Conservation (phyloP, 2,329 filamentous ascomycete genomes). For the Paecilomyces variotii region DNA sequence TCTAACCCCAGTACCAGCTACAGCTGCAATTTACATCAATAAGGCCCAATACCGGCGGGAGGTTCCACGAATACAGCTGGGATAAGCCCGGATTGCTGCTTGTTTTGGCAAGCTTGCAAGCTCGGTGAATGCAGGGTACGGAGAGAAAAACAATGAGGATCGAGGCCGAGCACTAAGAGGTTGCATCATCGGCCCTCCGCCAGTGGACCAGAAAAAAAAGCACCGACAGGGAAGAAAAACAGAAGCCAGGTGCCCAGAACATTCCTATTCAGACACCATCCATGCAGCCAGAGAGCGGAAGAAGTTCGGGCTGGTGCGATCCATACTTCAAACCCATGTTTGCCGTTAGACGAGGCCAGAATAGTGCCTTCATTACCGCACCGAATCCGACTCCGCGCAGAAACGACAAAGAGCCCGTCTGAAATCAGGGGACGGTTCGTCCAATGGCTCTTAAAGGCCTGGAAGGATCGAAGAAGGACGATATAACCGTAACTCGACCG, state of each 20-base stretch:
- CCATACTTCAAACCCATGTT: slow-evolving; percentile 1
- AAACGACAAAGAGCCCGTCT: neutral
- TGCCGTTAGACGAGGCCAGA: neutral
- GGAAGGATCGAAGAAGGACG: slow-evolving; percentile 3
- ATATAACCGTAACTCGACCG: neutral
- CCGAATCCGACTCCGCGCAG: neutral
- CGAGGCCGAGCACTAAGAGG: neutral
- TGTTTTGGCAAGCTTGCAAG: neutral
- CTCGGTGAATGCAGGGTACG: neutral
- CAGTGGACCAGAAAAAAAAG: slow-evolving; percentile 2
- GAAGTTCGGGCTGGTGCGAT: neutral
- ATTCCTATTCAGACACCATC: neutral
- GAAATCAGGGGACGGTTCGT: neutral
- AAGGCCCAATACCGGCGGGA: slow-evolving; percentile 8
- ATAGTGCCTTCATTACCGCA: neutral
- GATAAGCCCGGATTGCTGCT: neutral
- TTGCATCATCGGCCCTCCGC: neutral
- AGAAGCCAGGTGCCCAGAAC: neutral
- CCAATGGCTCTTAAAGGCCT: neutral
- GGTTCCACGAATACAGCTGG: neutral
- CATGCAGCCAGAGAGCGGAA: neutral
- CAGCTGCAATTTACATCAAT: slow-evolving; percentile 13
- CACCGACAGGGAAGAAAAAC: neutral
- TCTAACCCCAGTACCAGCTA: slow-evolving; percentile 10
- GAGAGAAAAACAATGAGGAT: slow-evolving; percentile 1